Percentiles rank a stretch among this genome's conserved stretches.
Conservation (phyloP, 441 rosid genomes). For the Hura crepitans region DNA sequence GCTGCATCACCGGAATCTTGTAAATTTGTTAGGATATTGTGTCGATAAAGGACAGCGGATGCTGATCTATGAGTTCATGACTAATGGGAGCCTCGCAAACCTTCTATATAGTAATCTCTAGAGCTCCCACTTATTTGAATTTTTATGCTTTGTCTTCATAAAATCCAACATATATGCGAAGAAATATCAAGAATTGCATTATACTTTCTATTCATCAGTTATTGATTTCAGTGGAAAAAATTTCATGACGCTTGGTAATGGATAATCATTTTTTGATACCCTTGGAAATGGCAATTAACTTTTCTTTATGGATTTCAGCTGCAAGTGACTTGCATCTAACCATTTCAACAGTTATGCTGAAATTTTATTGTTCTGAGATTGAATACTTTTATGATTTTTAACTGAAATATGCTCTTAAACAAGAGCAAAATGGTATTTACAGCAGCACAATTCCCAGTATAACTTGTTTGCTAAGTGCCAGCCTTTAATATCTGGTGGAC, state of each 20-base stretch:
- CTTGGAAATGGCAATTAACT: neutral
- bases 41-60: slow-evolving; percentile 76
- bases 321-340: neutral
- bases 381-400: too few relatives aligned
- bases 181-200: slow-evolving; percentile 5
- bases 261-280: neutral
- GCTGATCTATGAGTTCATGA: slow-evolving; percentile 93
- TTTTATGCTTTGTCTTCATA: slow-evolving; percentile 2
- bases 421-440: neutral
- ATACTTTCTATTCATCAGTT: neutral
- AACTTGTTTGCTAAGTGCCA: too few relatives aligned
- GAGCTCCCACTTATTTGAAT: slow-evolving; percentile 20
- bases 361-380: neutral
- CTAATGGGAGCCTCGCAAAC: slow-evolving; percentile 86
- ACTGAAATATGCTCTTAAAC: neutral
- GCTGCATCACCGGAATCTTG: slow-evolving; percentile 93
- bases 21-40: slow-evolving; percentile 87
- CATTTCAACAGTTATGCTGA: neutral
- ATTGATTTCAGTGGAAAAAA: neutral
- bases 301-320: neutral
- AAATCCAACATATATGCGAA: neutral
- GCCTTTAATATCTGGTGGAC: too few relatives aligned
- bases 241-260: neutral
- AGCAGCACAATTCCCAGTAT: neutral
- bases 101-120: slow-evolving; percentile 61